These are phyloP conservation scores for Candida maris DNA, from an alignment of 805 yeast species.

Conservation along the genomic window DNA sequence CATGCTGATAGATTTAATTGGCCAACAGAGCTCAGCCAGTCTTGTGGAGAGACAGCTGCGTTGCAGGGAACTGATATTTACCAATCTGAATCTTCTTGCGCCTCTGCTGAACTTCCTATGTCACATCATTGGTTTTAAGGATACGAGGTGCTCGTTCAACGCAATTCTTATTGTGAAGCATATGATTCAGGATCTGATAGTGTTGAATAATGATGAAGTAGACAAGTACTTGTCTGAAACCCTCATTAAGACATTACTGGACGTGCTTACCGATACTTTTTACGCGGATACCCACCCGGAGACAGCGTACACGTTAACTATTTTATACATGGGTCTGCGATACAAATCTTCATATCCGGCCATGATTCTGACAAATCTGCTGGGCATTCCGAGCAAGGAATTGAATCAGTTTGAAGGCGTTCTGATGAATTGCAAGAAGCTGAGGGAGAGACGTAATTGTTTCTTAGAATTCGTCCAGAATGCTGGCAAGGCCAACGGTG, in stretches of 20 bases:
- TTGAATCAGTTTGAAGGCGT: conserved; percentile 61
- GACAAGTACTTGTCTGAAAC: conserved; percentile 64
- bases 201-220: conserved; percentile 63
- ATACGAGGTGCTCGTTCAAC: conserved; percentile 89
- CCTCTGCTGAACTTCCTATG: conserved; percentile 73
- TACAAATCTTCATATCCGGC: conserved; percentile 68
- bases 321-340: conserved; percentile 70
- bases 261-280: conserved; percentile 67
- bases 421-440: conserved; percentile 59
- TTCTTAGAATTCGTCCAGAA: conserved; percentile 65
- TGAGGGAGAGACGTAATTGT: conserved; percentile 77
- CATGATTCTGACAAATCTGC: conserved; percentile 47
- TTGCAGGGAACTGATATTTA: conserved; percentile 63
- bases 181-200: conserved; percentile 62
- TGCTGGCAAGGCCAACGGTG: conserved; percentile 41
- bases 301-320: conserved; percentile 84
- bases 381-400: conserved; percentile 53
- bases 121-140: conserved; percentile 77
- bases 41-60: conserved; percentile 59
- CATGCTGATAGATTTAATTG: conserved; percentile 79
- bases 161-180: conserved; percentile 78
- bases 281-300: conserved; percentile 87
- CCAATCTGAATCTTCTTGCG: conserved; percentile 63
- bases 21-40: conserved; percentile 56
- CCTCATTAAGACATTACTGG: conserved; percentile 65